Evolutionary conservation across 352 stramenopile genomes (phyloP).

Genomic region (Pythium inflatum): DNA sequence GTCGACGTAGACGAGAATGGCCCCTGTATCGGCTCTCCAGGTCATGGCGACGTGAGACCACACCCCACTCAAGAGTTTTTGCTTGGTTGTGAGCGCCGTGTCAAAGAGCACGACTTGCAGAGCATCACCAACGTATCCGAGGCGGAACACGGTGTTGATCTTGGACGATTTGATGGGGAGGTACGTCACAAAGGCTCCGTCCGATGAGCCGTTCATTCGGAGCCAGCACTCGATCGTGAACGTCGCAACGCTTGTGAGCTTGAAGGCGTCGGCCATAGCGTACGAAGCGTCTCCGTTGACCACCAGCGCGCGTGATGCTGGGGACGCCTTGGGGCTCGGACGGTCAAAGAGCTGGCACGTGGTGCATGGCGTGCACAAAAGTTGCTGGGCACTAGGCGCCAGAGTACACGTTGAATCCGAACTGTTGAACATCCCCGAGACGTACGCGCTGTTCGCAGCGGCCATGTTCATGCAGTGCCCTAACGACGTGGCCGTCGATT

Average conservation of each 20-base stretch:
- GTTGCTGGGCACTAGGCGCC: neutral
- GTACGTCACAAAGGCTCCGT: conserved; percentile 40
- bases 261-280: conserved; percentile 29
- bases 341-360: conserved; percentile 31
- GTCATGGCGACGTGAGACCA: conserved; percentile 38
- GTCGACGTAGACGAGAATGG: conserved; percentile 28
- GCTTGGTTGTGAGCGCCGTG: conserved; percentile 25
- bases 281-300: conserved; percentile 16
- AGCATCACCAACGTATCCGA: conserved; percentile 27
- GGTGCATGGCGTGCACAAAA: conserved; percentile 14
- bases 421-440: conserved; percentile 24
- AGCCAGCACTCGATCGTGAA: conserved; percentile 42
- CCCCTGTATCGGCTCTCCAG: conserved; percentile 19
- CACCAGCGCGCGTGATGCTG: neutral
- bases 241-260: conserved; percentile 9
- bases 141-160: conserved; percentile 7
- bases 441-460: conserved; percentile 1
- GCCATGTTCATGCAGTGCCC: conserved; percentile 24
- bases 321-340: neutral
- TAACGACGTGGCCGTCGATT: conserved; percentile 17
- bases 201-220: conserved; percentile 10
- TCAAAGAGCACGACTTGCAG: conserved; percentile 36
- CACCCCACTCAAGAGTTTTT: neutral
- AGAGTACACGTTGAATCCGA: conserved; percentile 22
- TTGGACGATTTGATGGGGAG: conserved; percentile 18